These are phyloP conservation scores for Lepidium aucheri DNA, from an alignment of 345 rosid genomes.

Conservation along the genomic window DNA sequence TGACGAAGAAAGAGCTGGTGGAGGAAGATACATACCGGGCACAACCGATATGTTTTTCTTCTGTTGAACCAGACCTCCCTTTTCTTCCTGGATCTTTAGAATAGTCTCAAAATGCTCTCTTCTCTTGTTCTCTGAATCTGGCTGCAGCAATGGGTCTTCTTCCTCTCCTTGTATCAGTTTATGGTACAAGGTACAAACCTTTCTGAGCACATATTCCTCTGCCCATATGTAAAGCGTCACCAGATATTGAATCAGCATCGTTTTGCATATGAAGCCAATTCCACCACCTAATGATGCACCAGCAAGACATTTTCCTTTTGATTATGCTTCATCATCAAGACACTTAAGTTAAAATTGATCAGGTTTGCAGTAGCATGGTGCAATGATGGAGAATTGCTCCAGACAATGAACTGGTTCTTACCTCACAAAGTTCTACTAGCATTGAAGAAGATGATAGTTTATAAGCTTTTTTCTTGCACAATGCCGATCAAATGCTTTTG, in stretches of 20 bases:
- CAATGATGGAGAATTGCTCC: too few species aligned
- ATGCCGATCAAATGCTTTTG: slow-evolving; percentile 44
- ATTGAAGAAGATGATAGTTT: slow-evolving; percentile 61
- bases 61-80: slow-evolving; percentile 57
- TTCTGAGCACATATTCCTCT: slow-evolving; percentile 23
- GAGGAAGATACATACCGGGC: slow-evolving; percentile 77
- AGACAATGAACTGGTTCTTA: too few species aligned
- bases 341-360: too few species aligned
- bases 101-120: slow-evolving; percentile 59
- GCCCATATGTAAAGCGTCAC: slow-evolving; percentile 8
- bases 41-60: slow-evolving; percentile 44
- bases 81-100: slow-evolving; percentile 54
- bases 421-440: slow-evolving; percentile 91
- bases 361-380: too few species aligned
- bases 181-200: too few species aligned
- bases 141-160: slow-evolving; percentile 35
- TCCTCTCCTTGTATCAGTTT: slow-evolving; percentile 29
- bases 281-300: slow-evolving; percentile 89
- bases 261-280: slow-evolving; percentile 60
- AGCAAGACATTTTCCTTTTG: background rate
- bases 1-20: slow-evolving; percentile 22
- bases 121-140: slow-evolving; percentile 51
- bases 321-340: too few species aligned
- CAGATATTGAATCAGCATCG: slow-evolving; percentile 27
- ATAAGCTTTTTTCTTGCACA: slow-evolving; percentile 47